Evolutionary conservation across 768 basidiomycete genomes (phyloP).

Genomic region (Boletus rex-veris): DNA sequence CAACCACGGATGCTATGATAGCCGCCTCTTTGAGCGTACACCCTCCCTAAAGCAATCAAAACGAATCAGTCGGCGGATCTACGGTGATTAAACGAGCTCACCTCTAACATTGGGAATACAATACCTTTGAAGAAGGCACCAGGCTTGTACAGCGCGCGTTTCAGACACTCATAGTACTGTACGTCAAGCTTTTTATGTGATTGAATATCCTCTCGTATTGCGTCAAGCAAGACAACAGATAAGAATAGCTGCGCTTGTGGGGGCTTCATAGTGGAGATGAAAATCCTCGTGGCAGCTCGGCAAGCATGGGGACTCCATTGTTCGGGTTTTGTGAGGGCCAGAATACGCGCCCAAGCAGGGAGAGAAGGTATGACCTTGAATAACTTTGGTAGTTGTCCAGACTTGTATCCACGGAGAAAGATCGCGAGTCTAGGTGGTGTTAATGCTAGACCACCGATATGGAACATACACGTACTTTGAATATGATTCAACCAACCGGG

Average conservation of each 20-base stretch:
- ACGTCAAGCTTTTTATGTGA: conserved; percentile 86
- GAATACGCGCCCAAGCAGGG: conserved; percentile 92
- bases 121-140: conserved; percentile 98
- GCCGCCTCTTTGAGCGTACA: conserved; percentile 94
- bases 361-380: conserved; percentile 98
- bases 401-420: conserved; percentile 85
- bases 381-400: conserved; percentile 90
- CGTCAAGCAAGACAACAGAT: conserved; percentile 86
- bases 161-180: conserved; percentile 92
- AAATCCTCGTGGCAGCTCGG: conserved; percentile 89
- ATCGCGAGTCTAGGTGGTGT: conserved; percentile 64
- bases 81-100: conserved; percentile 35
- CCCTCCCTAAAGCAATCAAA: conserved; percentile 46
- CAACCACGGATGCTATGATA: conserved; percentile 87
- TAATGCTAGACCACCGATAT: not conserved
- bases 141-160: conserved; percentile 91
- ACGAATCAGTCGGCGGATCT: conserved; percentile 28
- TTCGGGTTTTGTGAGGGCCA: conserved; percentile 89
- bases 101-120: conserved; percentile 92
- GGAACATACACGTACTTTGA: conserved; percentile 65
- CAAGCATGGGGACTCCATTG: conserved; percentile 96
- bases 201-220: conserved; percentile 83
- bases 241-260: conserved; percentile 90
- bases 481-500: conserved; percentile 89
- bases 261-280: conserved; percentile 96